phyloP scores from a whole-genome alignment of 768 basidiomycete species.

The Leccinum boreale region DNA sequence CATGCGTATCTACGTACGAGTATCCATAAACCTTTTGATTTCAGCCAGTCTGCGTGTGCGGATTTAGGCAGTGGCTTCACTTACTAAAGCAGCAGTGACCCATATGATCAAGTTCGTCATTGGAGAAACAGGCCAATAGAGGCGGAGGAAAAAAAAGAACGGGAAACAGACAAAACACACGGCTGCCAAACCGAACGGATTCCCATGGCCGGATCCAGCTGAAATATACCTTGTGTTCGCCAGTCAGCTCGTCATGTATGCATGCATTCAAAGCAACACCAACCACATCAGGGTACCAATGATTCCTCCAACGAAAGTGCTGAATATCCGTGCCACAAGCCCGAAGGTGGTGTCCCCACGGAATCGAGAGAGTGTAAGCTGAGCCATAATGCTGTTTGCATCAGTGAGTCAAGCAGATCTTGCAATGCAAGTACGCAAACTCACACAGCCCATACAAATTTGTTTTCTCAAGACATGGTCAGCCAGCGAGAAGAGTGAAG shows the following conservation, averaged over 20 bases:
- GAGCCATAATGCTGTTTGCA: conserved; percentile 62
- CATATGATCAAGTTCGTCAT: conserved; percentile 71
- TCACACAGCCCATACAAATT: conserved; percentile 71
- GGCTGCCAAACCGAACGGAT: conserved; percentile 67
- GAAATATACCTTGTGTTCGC: conserved; percentile 59
- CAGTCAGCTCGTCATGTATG: not conserved
- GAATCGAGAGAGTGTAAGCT: conserved; percentile 67
- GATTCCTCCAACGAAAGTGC: conserved; percentile 64
- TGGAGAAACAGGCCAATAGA: conserved; percentile 72
- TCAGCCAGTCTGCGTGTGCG: not conserved
- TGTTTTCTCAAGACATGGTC: conserved; percentile 42
- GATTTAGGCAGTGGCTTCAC: conserved; percentile 11
- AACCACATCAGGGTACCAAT: conserved; percentile 68
- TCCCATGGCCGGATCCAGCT: conserved; percentile 55
- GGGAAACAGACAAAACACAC: conserved; percentile 69
- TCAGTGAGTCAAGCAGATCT: not conserved
- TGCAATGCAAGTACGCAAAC: conserved; percentile 13
- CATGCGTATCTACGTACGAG: conserved; percentile 62
- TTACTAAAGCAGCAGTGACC: conserved; percentile 58
- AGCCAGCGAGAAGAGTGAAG: conserved; percentile 6
- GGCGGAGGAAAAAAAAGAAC: conserved; percentile 62
- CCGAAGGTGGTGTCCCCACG: conserved; percentile 74
- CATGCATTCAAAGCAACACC: conserved; percentile 12
- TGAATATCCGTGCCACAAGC: conserved; percentile 54
- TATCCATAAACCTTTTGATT: conserved; percentile 60